phyloP scores from a whole-genome alignment of 495 filamentous ascomycete genomes.

The Rhypophila decipiens region DNA sequence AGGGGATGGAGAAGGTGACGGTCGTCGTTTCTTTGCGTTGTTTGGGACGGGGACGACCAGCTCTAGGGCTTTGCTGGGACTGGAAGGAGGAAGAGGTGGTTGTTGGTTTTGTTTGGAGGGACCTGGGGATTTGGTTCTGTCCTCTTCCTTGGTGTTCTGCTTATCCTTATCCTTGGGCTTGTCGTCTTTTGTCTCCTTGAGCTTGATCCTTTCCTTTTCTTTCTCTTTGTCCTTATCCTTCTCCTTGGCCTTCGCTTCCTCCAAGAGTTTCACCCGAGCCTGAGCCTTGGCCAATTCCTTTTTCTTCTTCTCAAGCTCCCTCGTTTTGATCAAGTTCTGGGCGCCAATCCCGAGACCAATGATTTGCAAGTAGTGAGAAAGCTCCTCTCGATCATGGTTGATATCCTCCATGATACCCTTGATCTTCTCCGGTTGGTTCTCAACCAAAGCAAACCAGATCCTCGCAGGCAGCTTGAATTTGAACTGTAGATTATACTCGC shows the following conservation, averaged over 20 bases:
- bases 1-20: constrained; percentile 1
- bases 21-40: neutral
- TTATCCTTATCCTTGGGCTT: neutral
- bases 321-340: neutral
- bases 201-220: neutral
- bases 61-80: neutral
- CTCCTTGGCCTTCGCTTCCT: neutral
- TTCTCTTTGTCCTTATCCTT: neutral
- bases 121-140: neutral
- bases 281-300: neutral
- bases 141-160: neutral
- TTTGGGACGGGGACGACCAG: neutral
- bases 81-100: neutral
- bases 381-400: constrained; percentile 6
- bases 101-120: neutral
- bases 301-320: neutral
- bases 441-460: constrained; percentile 18
- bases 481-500: constrained; percentile 11
- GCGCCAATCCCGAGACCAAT: constrained; percentile 3
- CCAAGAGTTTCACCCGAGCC: no score
- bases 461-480: constrained; percentile 10
- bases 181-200: neutral
- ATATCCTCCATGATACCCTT: constrained; percentile 21
- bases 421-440: constrained; percentile 19
- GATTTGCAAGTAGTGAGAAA: constrained; percentile 14